Conservation (phyloP, 139 green algal species). For the Zygnema circumcarinatum region DNA sequence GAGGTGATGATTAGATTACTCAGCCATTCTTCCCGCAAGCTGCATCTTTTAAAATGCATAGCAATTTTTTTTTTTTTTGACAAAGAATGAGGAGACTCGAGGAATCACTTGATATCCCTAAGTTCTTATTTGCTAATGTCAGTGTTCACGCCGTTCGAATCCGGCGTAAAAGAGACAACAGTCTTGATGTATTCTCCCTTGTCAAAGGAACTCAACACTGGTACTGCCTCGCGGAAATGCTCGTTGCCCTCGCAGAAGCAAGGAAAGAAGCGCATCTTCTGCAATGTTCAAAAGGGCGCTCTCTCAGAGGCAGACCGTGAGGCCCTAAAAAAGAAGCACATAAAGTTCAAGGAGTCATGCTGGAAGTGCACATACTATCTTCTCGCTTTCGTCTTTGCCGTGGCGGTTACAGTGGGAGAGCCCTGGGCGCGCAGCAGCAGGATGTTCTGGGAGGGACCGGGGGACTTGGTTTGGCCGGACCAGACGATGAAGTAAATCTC, state of each 20-base stretch:
- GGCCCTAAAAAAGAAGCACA: constrained; percentile 28
- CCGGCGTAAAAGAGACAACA: too few relatives aligned
- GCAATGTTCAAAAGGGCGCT: background rate
- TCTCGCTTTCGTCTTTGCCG: constrained; percentile 39
- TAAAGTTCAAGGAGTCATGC: constrained; percentile 64
- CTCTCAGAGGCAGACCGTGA: constrained; percentile 14
- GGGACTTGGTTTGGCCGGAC: constrained; percentile 46
- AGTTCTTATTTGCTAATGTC: background rate
- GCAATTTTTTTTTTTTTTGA: background rate
- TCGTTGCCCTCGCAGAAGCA: background rate
- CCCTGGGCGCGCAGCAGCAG: constrained; percentile 32
- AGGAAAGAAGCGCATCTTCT: background rate
- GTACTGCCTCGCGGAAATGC: background rate
- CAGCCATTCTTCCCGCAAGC: background rate
- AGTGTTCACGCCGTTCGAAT: too few relatives aligned
- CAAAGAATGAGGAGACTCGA: too few relatives aligned
- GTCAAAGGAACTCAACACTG: too few relatives aligned
- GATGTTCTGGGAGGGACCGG: constrained; percentile 40
- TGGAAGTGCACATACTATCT: constrained; percentile 60
- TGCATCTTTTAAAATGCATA: background rate
- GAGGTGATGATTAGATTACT: constrained; percentile 22
- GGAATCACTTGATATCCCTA: background rate
- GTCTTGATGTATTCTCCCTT: background rate
- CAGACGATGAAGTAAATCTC: constrained; percentile 50
- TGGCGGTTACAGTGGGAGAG: constrained; percentile 34